Evolutionary conservation across 106 monocot genomes (phyloP).

Genomic region (Platanthera zijinensis): DNA sequence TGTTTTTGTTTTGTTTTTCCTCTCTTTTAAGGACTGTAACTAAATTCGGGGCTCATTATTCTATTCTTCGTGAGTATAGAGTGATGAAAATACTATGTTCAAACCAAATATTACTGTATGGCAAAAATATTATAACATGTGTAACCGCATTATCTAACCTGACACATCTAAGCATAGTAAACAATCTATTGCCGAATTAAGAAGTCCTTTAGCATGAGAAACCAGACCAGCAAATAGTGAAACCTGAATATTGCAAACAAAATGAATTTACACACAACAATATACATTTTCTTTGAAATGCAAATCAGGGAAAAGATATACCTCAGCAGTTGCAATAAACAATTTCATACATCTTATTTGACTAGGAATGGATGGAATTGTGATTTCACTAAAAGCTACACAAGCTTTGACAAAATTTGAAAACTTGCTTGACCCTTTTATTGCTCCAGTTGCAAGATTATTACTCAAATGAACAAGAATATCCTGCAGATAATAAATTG

Average conservation of each 20-base stretch:
- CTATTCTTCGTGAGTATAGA: background rate
- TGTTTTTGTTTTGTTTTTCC: no score
- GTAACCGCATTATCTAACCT: conserved; percentile 14
- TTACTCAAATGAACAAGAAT: conserved; percentile 33
- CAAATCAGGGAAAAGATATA: background rate
- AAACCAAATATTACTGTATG: background rate
- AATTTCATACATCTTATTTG: conserved; percentile 20
- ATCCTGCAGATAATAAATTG: conserved; percentile 19
- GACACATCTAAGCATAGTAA: conserved; percentile 13
- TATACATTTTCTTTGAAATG: background rate
- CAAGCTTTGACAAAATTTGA: conserved; percentile 27
- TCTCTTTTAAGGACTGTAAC: no score
- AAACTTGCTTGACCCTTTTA: conserved; percentile 14
- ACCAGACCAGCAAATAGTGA: conserved; percentile 29
- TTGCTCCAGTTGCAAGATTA: conserved; percentile 22
- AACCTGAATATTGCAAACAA: conserved; percentile 16
- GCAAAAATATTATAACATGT: background rate
- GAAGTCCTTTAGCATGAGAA: conserved; percentile 26
- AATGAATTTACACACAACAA: background rate
- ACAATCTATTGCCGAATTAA: conserved; percentile 24
- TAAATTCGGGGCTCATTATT: background rate
- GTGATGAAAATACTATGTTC: background rate
- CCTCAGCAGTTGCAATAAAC: conserved; percentile 45
- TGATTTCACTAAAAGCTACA: conserved; percentile 39
- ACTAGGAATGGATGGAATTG: conserved; percentile 33